Conservation (phyloP, 306 rosid genomes). For the Malus sieversii region DNA sequence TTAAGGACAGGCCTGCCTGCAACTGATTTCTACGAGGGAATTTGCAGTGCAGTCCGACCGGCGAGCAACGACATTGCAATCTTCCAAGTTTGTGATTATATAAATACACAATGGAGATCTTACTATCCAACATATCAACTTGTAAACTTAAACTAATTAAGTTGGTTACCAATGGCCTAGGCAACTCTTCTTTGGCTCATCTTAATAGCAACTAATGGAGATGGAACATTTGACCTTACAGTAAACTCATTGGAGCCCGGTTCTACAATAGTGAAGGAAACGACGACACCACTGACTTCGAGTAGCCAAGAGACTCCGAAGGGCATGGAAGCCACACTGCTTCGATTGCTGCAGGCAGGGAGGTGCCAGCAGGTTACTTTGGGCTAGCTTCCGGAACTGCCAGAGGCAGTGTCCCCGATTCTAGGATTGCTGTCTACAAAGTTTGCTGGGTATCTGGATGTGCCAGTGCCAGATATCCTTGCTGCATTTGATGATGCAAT, state of each 20-base stretch:
- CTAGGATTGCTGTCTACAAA: constrained; percentile 27
- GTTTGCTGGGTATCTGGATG: constrained; percentile 23
- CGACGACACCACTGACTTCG: constrained; percentile 13
- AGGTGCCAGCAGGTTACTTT: constrained; percentile 18
- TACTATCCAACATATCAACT: neutral
- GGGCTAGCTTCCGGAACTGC: constrained; percentile 29
- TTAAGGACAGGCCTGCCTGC: neutral
- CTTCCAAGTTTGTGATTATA: neutral
- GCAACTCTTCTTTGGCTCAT: neutral
- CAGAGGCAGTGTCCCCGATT: constrained; percentile 22
- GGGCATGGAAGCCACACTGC: constrained; percentile 33
- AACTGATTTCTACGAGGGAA: neutral
- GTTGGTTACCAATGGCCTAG: neutral
- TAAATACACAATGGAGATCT: neutral
- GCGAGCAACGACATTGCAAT: neutral
- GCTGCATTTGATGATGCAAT: constrained; percentile 33
- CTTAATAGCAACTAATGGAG: neutral
- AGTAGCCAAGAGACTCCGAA: constrained; percentile 24
- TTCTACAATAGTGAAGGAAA: neutral
- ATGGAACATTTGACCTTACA: constrained; percentile 4
- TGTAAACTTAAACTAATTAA: too few relatives aligned
- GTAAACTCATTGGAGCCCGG: constrained; percentile 31
- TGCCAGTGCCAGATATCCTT: constrained; percentile 4
- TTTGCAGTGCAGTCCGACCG: neutral
- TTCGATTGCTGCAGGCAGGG: constrained; percentile 29